phyloP scores from a whole-genome alignment of 2,329 filamentous ascomycete species.

The Fusarium napiforme region DNA sequence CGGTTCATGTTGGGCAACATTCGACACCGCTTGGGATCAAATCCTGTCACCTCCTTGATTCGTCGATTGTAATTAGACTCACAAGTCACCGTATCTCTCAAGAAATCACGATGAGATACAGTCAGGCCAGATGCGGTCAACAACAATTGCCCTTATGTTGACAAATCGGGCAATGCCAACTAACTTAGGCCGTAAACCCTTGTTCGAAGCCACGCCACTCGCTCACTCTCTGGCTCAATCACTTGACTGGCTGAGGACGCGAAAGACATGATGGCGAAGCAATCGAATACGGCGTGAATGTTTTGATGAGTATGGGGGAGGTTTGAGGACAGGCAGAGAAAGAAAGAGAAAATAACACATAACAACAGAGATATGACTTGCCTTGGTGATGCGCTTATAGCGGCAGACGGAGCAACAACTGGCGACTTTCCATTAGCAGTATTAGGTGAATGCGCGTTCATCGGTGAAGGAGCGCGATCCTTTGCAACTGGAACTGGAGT shows the following conservation, averaged over 20 bases:
- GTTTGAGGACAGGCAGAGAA: not conserved
- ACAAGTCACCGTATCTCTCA: constrained; percentile 23
- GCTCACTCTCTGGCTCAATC: constrained; percentile 28
- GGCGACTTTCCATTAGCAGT: constrained; percentile 24
- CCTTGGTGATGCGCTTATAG: constrained; percentile 29
- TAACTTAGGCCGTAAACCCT: constrained; percentile 37
- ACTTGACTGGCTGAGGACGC: constrained; percentile 36
- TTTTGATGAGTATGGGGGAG: not conserved
- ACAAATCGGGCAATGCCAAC: constrained; percentile 44
- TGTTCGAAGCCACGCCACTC: constrained; percentile 42
- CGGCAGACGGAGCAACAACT: not conserved
- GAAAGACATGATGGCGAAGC: constrained; percentile 32
- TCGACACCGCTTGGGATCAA: constrained; percentile 22
- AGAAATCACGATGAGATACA: constrained; percentile 32
- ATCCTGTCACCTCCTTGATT: not conserved
- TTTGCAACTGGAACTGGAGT: constrained; percentile 22
- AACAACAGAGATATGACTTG: constrained; percentile 8
- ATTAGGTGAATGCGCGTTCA: constrained; percentile 14
- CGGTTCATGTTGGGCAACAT: constrained; percentile 23
- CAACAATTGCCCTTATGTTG: constrained; percentile 28
- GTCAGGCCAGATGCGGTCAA: constrained; percentile 41
- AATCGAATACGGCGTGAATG: constrained; percentile 6
- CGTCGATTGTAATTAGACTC: constrained; percentile 25
- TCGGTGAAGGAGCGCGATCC: constrained; percentile 35
- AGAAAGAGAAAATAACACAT: not conserved